phyloP scores from a whole-genome alignment of 768 basidiomycete genomes.

The Kwoniella dejecticola region DNA sequence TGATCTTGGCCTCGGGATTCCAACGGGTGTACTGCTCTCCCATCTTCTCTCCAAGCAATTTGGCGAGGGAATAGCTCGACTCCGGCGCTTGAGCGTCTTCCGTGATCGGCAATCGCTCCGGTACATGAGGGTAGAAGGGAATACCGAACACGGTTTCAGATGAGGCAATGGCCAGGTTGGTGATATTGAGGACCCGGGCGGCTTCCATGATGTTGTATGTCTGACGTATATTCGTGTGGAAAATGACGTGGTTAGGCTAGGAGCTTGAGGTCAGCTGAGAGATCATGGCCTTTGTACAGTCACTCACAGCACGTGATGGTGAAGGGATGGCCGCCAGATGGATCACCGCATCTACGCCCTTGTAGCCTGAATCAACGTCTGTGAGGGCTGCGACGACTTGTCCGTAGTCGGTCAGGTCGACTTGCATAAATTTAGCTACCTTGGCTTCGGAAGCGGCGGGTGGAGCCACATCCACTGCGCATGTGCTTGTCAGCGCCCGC shows the following conservation, averaged over 20 bases:
- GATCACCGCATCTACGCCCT: slow-evolving; percentile 48
- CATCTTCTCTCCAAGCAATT: slow-evolving; percentile 52
- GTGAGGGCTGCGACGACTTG: slow-evolving; percentile 43
- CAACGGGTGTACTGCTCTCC: slow-evolving; percentile 44
- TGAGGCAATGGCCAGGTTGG: slow-evolving; percentile 47
- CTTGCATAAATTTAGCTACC: slow-evolving; percentile 33
- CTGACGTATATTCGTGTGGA: slow-evolving; percentile 47
- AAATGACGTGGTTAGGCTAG: slow-evolving; percentile 50
- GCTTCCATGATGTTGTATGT: slow-evolving; percentile 55
- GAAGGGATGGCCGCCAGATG: slow-evolving; percentile 51
- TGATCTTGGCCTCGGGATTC: slow-evolving; percentile 45
- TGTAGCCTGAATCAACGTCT: slow-evolving; percentile 38
- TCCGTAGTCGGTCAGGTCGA: slow-evolving; percentile 50
- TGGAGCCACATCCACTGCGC: slow-evolving; percentile 34
- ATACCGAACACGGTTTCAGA: slow-evolving; percentile 53
- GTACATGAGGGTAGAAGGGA: slow-evolving; percentile 42
- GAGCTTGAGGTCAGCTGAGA: not conserved
- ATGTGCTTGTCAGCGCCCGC: not conserved
- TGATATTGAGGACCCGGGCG: slow-evolving; percentile 43
- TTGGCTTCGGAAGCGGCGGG: slow-evolving; percentile 36
- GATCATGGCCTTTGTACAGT: not conserved
- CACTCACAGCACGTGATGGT: slow-evolving; percentile 37
- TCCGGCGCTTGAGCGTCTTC: slow-evolving; percentile 43
- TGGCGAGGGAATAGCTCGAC: slow-evolving; percentile 49
- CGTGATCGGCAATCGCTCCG: slow-evolving; percentile 32